Conservation (phyloP, 257 asterid species). For the Solanum piurae region DNA sequence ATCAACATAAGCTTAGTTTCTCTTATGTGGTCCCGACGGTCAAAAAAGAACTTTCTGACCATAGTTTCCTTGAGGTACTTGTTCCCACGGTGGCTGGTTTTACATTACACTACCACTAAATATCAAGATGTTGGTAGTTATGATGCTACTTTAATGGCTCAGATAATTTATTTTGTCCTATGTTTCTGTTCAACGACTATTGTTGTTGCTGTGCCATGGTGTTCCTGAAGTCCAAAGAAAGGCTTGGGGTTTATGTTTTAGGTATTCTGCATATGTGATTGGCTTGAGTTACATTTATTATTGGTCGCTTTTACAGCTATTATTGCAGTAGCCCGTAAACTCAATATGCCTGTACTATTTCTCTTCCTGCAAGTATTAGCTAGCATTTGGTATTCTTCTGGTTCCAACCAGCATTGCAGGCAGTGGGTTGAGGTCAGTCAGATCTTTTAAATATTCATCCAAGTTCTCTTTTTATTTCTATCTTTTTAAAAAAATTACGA, state of each 20-base stretch:
- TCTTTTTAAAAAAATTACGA: background rate
- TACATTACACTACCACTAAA: too few relatives aligned
- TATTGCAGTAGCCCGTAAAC: conserved; percentile 73
- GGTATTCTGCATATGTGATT: conserved; percentile 32
- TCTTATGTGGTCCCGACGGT: too few relatives aligned
- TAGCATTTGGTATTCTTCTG: conserved; percentile 26
- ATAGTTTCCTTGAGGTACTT: too few relatives aligned
- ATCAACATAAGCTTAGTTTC: too few relatives aligned
- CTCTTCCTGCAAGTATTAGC: conserved; percentile 54
- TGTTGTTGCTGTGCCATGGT: too few relatives aligned
- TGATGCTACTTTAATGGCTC: too few relatives aligned
- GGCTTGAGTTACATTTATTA: conserved; percentile 55
- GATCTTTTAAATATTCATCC: background rate
- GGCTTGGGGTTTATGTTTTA: background rate
- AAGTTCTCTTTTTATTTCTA: background rate
- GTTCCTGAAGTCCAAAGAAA: too few relatives aligned
- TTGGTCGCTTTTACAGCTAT: conserved; percentile 76
- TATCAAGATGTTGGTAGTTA: too few relatives aligned
- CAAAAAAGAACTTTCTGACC: too few relatives aligned
- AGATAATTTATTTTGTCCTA: too few relatives aligned
- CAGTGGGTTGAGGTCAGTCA: conserved; percentile 76
- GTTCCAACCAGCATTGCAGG: conserved; percentile 23
- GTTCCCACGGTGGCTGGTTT: too few relatives aligned
- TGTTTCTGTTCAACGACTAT: too few relatives aligned
- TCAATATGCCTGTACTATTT: conserved; percentile 41